A percentile compares a stretch with the other conserved stretches of the same genome.
Conservation (phyloP, 257 asterid genomes). For the Misopates orontium region DNA sequence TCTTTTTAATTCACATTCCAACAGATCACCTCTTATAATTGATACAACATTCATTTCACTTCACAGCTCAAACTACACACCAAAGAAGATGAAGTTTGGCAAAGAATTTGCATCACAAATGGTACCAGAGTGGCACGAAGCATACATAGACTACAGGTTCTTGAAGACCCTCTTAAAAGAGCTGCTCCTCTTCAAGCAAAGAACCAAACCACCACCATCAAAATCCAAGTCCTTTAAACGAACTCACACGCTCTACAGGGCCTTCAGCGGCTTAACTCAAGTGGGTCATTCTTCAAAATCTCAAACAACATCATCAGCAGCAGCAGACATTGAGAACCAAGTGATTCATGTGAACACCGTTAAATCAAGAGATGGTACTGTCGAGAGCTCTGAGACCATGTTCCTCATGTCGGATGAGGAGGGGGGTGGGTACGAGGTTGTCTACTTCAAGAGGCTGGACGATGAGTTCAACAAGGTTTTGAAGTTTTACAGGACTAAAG, state of each 20-base stretch:
- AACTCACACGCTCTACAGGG: constrained; percentile 35
- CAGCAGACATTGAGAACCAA: constrained; percentile 17
- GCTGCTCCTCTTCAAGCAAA: constrained; percentile 32
- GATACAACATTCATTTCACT: too few relatives aligned
- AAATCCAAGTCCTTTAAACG: constrained; percentile 24
- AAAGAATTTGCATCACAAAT: constrained; percentile 45
- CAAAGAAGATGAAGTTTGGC: constrained; percentile 43
- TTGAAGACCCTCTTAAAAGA: constrained; percentile 37
- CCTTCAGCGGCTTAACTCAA: constrained; percentile 49
- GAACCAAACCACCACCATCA: constrained; percentile 3
- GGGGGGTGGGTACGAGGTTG: constrained; percentile 41
- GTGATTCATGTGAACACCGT: constrained; percentile 19
- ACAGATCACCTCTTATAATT: too few relatives aligned
- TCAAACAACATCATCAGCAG: too few relatives aligned
- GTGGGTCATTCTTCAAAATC: neutral
- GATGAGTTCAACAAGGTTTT: constrained; percentile 51
- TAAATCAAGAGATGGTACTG: neutral
- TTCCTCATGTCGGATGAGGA: constrained; percentile 23
- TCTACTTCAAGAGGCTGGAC: constrained; percentile 43
- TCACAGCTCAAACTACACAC: too few relatives aligned
- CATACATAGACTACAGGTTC: constrained; percentile 41
- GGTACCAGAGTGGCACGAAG: constrained; percentile 65
- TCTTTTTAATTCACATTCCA: too few relatives aligned
- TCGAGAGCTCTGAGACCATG: constrained; percentile 24
- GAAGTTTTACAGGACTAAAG: constrained; percentile 39